Evolutionary conservation across 257 asterid genomes (phyloP).

Genomic region (Salvia hispanica): DNA sequence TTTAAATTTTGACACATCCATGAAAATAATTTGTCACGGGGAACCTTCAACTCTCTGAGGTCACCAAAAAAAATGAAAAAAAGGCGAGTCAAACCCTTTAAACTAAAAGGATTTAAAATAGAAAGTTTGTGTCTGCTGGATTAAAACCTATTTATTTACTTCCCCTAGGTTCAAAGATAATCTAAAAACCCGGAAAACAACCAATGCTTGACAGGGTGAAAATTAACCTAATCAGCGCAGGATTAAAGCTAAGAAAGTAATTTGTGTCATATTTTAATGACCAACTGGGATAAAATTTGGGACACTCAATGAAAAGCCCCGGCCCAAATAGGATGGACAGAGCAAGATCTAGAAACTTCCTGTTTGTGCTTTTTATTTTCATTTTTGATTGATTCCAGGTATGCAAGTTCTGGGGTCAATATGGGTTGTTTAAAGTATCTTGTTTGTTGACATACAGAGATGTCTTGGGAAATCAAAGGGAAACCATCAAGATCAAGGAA

Average conservation of each 20-base stretch:
- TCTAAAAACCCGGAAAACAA: neutral
- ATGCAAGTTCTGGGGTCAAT: conserved; percentile 14
- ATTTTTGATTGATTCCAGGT: conserved; percentile 17
- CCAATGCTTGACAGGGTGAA: neutral
- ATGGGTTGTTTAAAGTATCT: too few species aligned
- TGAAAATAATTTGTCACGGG: neutral
- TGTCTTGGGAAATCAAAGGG: conserved; percentile 86
- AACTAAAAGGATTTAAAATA: neutral
- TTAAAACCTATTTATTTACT: neutral
- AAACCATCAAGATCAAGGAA: conserved; percentile 84
- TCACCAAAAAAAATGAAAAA: neutral
- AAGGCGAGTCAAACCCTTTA: neutral
- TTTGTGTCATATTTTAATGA: neutral
- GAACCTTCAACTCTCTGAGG: neutral
- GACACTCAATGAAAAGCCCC: neutral
- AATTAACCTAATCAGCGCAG: neutral
- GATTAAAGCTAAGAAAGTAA: neutral
- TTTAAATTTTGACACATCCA: neutral
- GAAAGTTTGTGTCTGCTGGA: neutral
- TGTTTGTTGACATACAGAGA: conserved; percentile 56
- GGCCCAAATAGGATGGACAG: neutral
- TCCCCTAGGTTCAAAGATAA: neutral
- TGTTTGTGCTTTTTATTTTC: conserved; percentile 8
- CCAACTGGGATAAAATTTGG: neutral
- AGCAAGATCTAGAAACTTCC: neutral